These are phyloP conservation scores for Elaeagnus macrophylla DNA, from an alignment of 306 rosid genomes.

Conservation along the genomic window DNA sequence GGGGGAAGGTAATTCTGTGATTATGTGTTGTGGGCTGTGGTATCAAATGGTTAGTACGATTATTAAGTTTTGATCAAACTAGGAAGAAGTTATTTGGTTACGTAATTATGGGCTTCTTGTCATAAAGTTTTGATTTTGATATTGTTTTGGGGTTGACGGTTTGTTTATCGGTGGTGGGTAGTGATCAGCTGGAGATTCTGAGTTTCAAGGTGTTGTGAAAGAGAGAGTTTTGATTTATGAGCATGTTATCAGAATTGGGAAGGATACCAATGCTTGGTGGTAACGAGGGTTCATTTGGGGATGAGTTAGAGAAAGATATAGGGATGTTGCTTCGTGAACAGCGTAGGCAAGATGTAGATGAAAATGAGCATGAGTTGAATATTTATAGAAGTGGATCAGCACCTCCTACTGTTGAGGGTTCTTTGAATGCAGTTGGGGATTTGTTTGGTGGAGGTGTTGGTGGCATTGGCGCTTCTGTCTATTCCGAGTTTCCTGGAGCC, in stretches of 20 bases:
- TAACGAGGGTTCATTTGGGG: constrained; percentile 76
- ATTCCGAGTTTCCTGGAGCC: constrained; percentile 39
- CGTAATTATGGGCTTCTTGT: constrained; percentile 30
- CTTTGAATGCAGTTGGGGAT: constrained; percentile 72
- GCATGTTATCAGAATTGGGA: constrained; percentile 75
- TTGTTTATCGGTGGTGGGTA: constrained; percentile 16
- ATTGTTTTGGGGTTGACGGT: constrained; percentile 25
- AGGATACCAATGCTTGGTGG: constrained; percentile 67
- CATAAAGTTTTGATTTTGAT: constrained; percentile 21
- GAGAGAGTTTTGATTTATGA: constrained; percentile 17
- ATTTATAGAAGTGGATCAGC: constrained; percentile 86
- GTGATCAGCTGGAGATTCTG: background rate
- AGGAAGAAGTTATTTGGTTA: constrained; percentile 18
- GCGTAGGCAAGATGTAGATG: constrained; percentile 65
- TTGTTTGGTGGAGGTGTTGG: constrained; percentile 39
- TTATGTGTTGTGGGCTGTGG: constrained; percentile 9
- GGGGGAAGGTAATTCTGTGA: constrained; percentile 3
- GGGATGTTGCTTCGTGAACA: constrained; percentile 78
- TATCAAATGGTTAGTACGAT: constrained; percentile 16
- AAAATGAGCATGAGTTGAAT: constrained; percentile 62
- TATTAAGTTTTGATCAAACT: constrained; percentile 26
- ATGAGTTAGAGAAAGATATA: constrained; percentile 72
- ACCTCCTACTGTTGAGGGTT: constrained; percentile 92
- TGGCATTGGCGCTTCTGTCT: constrained; percentile 9
- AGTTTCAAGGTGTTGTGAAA: background rate